These are phyloP conservation scores for Cordyceps tenuipes DNA, from an alignment of 2,329 filamentous ascomycete genomes.

Conservation along the genomic window DNA sequence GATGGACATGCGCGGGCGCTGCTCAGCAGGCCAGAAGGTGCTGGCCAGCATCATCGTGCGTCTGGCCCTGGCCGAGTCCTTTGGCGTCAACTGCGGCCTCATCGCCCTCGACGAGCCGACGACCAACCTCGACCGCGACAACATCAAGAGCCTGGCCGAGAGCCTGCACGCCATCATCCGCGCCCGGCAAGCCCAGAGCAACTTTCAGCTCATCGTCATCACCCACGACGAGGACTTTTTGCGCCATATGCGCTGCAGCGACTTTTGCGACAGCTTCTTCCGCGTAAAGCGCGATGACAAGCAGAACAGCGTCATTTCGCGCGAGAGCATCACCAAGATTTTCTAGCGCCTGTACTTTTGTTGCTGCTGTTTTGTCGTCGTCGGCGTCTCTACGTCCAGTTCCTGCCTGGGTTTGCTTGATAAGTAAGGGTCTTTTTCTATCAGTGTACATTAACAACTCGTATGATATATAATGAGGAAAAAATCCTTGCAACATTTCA, in stretches of 20 bases:
- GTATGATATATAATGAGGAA: not conserved
- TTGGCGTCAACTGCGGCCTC: constrained; percentile 89
- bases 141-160: constrained; percentile 81
- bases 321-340: constrained; percentile 50
- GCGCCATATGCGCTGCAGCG: constrained; percentile 83
- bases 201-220: constrained; percentile 97
- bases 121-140: constrained; percentile 91
- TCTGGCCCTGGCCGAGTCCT: constrained; percentile 89
- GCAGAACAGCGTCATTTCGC: constrained; percentile 81
- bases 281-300: constrained; percentile 72
- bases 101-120: constrained; percentile 97
- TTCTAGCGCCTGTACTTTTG: constrained; percentile 19
- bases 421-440: not conserved
- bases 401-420: not conserved
- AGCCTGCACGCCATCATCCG: constrained; percentile 83
- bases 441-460: not conserved
- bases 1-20: constrained; percentile 99
- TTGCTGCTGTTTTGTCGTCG: too few relatives aligned
- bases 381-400: not conserved
- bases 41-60: constrained; percentile 96
- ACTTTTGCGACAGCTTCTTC: constrained; percentile 90
- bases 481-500: not conserved
- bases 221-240: constrained; percentile 98
- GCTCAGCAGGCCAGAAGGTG: constrained; percentile 93
- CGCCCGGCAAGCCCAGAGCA: constrained; percentile 71